Percentiles rank a stretch among this genome's conserved stretches.
Evolutionary conservation across 1,284 basidiomycete species (phyloP).

Genomic region (Stygiomarasmius scandens): DNA sequence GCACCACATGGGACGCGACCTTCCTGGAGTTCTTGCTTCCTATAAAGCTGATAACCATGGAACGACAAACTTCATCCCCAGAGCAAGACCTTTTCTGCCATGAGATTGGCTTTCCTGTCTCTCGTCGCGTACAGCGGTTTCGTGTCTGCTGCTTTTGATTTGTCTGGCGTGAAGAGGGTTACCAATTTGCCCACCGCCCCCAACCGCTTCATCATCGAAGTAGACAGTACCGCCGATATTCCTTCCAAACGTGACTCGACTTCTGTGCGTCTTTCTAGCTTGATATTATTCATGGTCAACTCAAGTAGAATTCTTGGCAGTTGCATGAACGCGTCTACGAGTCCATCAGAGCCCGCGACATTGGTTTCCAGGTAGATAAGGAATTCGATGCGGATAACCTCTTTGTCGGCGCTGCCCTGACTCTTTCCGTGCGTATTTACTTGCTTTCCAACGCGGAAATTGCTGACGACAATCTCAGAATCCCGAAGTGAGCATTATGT

Average conservation of each 20-base stretch:
- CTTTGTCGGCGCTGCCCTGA: constrained; percentile 43
- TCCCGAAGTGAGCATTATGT: constrained; percentile 22
- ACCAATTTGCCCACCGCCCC: constrained; percentile 39
- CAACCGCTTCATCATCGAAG: constrained; percentile 44
- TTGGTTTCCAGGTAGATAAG: constrained; percentile 39
- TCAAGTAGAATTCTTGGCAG: constrained; percentile 20
- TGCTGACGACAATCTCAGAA: constrained; percentile 16
- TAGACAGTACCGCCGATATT: constrained; percentile 40
- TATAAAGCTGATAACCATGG: no score
- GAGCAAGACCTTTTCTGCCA: background rate
- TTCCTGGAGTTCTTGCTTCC: no score
- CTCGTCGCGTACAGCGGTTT: background rate
- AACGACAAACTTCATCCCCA: no score
- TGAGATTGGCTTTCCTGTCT: background rate
- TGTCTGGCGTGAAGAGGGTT: constrained; percentile 37
- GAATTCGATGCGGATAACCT: constrained; percentile 41
- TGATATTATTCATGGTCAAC: background rate
- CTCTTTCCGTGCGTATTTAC: constrained; percentile 30
- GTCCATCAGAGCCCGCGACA: constrained; percentile 20
- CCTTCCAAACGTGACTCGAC: constrained; percentile 30
- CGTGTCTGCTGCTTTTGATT: constrained; percentile 21
- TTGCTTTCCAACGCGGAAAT: background rate
- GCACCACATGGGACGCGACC: no score
- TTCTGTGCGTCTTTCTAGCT: background rate
- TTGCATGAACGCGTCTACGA: constrained; percentile 30